Percentiles rank a stretch among this genome's conserved stretches.
Evolutionary conservation across 2,329 filamentous ascomycete genomes (phyloP).

Genomic region (Chaetothyriales sp.): DNA sequence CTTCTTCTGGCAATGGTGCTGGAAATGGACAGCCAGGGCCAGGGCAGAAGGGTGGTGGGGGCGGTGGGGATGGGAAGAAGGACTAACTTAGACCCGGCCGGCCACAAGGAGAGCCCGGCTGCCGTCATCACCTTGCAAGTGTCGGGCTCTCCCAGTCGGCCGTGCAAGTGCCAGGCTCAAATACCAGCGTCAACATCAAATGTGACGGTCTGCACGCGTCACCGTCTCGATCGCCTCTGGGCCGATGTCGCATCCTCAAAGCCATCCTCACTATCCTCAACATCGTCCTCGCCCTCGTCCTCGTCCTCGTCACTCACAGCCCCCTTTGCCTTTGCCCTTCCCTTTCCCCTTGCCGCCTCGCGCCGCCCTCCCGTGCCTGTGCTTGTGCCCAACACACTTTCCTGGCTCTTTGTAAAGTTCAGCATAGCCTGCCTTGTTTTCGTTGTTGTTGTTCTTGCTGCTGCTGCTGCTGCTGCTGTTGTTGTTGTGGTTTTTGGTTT

Average conservation of each 20-base stretch:
- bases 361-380: background rate
- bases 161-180: too few relatives aligned
- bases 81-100: background rate
- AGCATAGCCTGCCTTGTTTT: conserved; percentile 27
- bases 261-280: conserved; percentile 29
- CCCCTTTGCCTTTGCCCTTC: background rate
- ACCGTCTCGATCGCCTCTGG: background rate
- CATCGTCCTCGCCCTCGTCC: conserved; percentile 17
- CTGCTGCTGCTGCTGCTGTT: conserved; percentile 12
- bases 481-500: conserved; percentile 8
- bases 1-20: background rate
- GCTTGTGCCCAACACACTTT: conserved; percentile 15
- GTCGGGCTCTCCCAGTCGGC: too few relatives aligned
- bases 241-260: conserved; percentile 22
- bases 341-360: conserved; percentile 2
- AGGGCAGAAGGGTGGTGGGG: too few relatives aligned
- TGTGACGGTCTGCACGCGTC: background rate
- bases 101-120: background rate
- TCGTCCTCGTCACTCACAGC: conserved; percentile 20
- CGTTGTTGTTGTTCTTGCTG: conserved; percentile 27
- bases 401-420: conserved; percentile 29
- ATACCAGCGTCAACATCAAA: too few relatives aligned
- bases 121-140: too few relatives aligned
- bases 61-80: background rate
- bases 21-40: background rate